Evolutionary conservation across 192 early-diverging fungal genomes (phyloP).

Genomic region (Rhizophagus clarus): DNA sequence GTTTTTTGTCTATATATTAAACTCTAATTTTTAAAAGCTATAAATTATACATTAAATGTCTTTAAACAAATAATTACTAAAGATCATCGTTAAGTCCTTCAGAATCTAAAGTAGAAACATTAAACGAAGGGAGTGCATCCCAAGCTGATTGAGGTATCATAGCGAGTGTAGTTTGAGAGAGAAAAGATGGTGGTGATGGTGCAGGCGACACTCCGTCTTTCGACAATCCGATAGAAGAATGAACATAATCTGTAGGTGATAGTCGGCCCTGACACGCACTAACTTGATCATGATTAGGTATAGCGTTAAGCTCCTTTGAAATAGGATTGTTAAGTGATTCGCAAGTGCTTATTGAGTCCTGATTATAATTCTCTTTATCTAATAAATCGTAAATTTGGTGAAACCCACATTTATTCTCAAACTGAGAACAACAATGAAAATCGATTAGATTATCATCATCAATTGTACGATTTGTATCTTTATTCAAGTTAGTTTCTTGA

Average conservation of each 20-base stretch:
- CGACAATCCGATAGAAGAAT: background rate
- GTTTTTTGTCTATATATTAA: too few species aligned
- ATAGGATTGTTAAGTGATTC: background rate
- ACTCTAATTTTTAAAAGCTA: too few species aligned
- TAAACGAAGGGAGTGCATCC: background rate
- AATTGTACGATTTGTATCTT: too few species aligned
- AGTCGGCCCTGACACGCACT: background rate
- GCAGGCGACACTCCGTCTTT: background rate
- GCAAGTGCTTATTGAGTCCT: background rate
- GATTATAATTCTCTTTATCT: background rate
- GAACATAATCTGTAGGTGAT: background rate
- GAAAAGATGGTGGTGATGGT: constrained; percentile 1
- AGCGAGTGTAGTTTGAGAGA: background rate
- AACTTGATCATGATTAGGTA: background rate
- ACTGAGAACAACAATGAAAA: background rate
- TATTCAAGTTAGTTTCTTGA: too few species aligned
- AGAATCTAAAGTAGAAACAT: background rate
- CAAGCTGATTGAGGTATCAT: background rate
- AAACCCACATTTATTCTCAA: background rate
- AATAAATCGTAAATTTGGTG: background rate
- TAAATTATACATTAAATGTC: too few species aligned
- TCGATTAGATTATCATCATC: background rate
- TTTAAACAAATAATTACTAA: background rate
- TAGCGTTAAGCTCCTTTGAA: background rate
- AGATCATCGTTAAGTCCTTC: background rate